These are phyloP conservation scores for Blastosporella zonata DNA, from an alignment of 1,284 basidiomycete genomes.

Conservation along the genomic window DNA sequence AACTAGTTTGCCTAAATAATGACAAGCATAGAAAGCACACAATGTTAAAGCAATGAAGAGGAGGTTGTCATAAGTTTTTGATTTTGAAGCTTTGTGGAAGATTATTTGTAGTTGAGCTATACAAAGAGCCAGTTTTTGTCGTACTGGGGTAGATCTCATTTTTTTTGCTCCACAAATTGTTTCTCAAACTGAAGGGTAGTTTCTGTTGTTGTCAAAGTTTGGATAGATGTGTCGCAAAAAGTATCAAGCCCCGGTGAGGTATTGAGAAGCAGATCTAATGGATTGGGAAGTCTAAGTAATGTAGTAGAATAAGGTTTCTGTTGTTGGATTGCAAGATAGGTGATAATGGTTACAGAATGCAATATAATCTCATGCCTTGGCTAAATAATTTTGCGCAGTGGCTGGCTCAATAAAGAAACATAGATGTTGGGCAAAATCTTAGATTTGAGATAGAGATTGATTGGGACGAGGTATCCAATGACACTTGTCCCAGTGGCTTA, in stretches of 20 bases:
- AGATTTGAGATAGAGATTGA: neutral
- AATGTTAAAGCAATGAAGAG: constrained; percentile 24
- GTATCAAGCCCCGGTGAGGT: constrained; percentile 16
- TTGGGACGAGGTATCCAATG: neutral
- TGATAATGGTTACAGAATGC: constrained; percentile 19
- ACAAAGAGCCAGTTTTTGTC: constrained; percentile 21
- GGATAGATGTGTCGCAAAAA: constrained; percentile 12
- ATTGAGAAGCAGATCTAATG: constrained; percentile 22
- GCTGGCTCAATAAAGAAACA: constrained; percentile 22
- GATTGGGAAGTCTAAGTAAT: constrained; percentile 21
- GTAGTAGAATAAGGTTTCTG: constrained; percentile 18
- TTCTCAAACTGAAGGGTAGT: neutral
- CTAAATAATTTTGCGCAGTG: constrained; percentile 16
- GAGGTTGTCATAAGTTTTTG: constrained; percentile 21
- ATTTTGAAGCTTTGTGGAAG: neutral
- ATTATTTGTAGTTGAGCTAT: constrained; percentile 19
- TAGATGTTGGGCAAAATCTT: constrained; percentile 8
- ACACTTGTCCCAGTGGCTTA: constrained; percentile 13
- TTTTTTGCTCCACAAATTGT: constrained; percentile 13
- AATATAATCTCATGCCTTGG: constrained; percentile 24
- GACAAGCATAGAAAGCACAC: constrained; percentile 25
- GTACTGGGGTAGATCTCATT: constrained; percentile 11
- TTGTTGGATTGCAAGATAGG: constrained; percentile 22
- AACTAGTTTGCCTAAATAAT: constrained; percentile 23
- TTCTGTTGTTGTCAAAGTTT: constrained; percentile 3